Evolutionary conservation across 1,139 yeast species (phyloP), one percentile per base, ranked within the genome.

Genomic region (Blastobotrys aristatus): DNA sequence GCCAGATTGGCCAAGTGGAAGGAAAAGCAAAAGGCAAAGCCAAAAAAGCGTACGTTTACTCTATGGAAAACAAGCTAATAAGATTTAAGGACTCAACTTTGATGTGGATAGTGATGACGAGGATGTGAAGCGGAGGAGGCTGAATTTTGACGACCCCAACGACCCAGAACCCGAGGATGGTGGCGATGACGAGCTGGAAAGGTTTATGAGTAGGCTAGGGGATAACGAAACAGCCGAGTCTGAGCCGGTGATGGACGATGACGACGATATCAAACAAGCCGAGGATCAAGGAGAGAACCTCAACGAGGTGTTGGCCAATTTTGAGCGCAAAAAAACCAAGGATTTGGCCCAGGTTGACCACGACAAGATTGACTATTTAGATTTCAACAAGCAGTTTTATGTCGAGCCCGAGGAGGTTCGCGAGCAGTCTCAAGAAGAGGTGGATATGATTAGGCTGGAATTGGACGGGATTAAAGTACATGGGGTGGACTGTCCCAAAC

Each of bases 361-460:
- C 64, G 52, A 76, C 40, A 54, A 64, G 50, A 64, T 78, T 43
- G 63, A 72, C 7, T 74, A 80, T 48, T 74, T 70, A 35, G 75
- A 80, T 0, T 80, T 90, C 58, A 61, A 77, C 14, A 87, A 83
- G 59, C 56, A 68, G 13, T 84, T 90, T 56, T 86, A 87, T 57
- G 69, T 69, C 1, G 90, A 83, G 55, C 77, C 86, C 1, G 73
- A 71, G n/a, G 82, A 81, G 40, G 59, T 83, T 1, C 61, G 66
- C 20, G 57, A 60, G 1, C 61, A 84, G 49, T 60, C 77, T 0
- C 66, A 63, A 0, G 77, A 74, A 30, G 87, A 84, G 42, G 77
- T 82, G 1, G 74, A 70, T 2, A 71, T 72, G 18, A 57, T 82
- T n/a, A 64, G 94, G 43, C 57, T 74, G 11, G 71, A 74, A 29